Percentiles rank a stretch among this genome's conserved stretches.
phyloP scores from a whole-genome alignment of 225 moss, liverwort and hornwort species.

The Neckera pumila region DNA sequence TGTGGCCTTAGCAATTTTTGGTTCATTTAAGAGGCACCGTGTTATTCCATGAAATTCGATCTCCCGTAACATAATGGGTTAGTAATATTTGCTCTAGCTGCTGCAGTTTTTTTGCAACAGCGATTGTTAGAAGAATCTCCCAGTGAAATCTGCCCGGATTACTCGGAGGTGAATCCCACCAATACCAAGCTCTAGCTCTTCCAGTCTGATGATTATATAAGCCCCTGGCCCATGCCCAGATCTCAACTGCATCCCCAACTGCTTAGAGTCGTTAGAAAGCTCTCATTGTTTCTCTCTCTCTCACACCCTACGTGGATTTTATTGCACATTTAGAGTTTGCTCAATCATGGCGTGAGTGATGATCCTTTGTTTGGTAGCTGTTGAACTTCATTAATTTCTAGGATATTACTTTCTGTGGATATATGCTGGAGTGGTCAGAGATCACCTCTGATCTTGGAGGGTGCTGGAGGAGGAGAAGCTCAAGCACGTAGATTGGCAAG shows the following conservation, averaged over 20 bases:
- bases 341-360: background rate
- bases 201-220: slow-evolving; percentile 9
- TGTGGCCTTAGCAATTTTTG: no score
- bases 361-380: background rate
- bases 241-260: slow-evolving; percentile 10
- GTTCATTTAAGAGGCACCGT: no score
- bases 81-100: background rate
- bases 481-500: background rate
- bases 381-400: background rate
- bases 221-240: background rate
- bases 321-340: background rate
- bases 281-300: background rate
- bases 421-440: background rate
- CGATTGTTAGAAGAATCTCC: background rate
- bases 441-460: background rate
- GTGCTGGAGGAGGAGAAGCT: background rate
- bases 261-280: background rate
- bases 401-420: background rate
- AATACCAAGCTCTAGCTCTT: background rate
- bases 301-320: no score
- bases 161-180: slow-evolving; percentile 24
- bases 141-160: slow-evolving; percentile 17
- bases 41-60: slow-evolving; percentile 12
- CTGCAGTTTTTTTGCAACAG: background rate
- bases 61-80: background rate